phyloP scores from a whole-genome alignment of 2,329 filamentous ascomycete genomes.

The Fusarium sp. region DNA sequence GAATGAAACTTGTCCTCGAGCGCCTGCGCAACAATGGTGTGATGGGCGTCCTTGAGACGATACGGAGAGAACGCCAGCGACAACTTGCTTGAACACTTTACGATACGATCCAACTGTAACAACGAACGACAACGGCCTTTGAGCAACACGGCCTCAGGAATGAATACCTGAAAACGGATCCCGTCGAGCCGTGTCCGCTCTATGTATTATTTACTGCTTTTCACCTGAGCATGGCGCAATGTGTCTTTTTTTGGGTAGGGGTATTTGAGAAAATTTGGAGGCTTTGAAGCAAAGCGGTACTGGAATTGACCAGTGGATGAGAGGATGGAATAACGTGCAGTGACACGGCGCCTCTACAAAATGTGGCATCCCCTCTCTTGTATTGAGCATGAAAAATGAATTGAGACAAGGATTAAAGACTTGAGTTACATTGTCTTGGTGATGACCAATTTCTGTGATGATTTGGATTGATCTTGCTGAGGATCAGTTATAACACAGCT shows the following conservation, averaged over 20 bases:
- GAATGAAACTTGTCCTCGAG: slow-evolving; percentile 85
- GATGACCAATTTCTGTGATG: background rate
- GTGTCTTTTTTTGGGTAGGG: slow-evolving; percentile 44
- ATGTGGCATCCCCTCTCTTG: slow-evolving; percentile 56
- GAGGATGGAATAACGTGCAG: slow-evolving; percentile 37
- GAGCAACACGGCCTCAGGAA: slow-evolving; percentile 29
- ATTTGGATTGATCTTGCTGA: background rate
- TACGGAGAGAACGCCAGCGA: slow-evolving; percentile 58
- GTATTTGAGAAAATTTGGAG: slow-evolving; percentile 20
- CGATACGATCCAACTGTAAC: slow-evolving; percentile 38
- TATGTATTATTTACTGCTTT: slow-evolving; percentile 46
- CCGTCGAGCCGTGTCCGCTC: slow-evolving; percentile 43
- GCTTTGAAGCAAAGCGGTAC: slow-evolving; percentile 16
- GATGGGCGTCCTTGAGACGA: slow-evolving; percentile 67
- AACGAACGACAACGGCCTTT: slow-evolving; percentile 39
- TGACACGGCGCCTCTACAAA: slow-evolving; percentile 43
- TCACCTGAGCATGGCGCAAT: slow-evolving; percentile 51
- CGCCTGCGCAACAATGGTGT: slow-evolving; percentile 69
- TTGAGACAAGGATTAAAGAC: slow-evolving; percentile 31
- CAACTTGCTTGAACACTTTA: slow-evolving; percentile 41
- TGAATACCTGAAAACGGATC: slow-evolving; percentile 16
- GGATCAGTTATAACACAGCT: background rate
- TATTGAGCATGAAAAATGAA: slow-evolving; percentile 43
- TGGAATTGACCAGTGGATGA: slow-evolving; percentile 14
- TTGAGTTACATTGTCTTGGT: background rate